Conservation (phyloP, 2,329 filamentous ascomycete species). For the Aspergillus persii region DNA sequence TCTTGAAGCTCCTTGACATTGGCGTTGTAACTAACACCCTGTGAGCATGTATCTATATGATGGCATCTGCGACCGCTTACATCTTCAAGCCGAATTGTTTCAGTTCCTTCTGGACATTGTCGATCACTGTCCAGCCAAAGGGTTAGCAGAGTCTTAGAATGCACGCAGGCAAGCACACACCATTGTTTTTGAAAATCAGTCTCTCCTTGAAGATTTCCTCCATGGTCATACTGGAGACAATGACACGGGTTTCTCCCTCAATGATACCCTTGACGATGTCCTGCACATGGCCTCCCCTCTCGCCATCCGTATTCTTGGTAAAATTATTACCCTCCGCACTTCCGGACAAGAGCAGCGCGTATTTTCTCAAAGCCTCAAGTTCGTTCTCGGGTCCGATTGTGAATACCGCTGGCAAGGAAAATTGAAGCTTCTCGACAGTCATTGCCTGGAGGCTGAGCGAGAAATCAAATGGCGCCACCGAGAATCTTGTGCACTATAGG, state of each 20-base stretch:
- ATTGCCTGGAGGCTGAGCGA: conserved; percentile 80
- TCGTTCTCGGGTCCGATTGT: conserved; percentile 79
- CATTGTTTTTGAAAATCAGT: conserved; percentile 71
- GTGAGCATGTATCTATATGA: conserved; percentile 1
- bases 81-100: conserved; percentile 77
- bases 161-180: conserved; percentile 33
- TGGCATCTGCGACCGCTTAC: conserved; percentile 34
- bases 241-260: conserved; percentile 79
- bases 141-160: not conserved
- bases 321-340: conserved; percentile 47
- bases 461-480: conserved; percentile 65
- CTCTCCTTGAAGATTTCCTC: conserved; percentile 81
- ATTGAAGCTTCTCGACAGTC: conserved; percentile 85
- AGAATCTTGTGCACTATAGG: conserved; percentile 35
- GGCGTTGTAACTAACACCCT: conserved; percentile 56
- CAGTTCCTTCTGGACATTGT: conserved; percentile 75
- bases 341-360: conserved; percentile 73
- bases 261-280: conserved; percentile 89
- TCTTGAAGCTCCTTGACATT: conserved; percentile 88
- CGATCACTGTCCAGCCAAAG: conserved; percentile 53
- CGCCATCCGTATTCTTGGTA: conserved; percentile 37
- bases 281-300: conserved; percentile 65
- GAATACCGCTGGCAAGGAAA: conserved; percentile 78
- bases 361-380: conserved; percentile 69
- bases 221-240: conserved; percentile 89